Evolutionary conservation across 208 protist species (phyloP), one percentile per base, ranked within the genome.

Genomic region (Acanthamoeba divionensis): DNA sequence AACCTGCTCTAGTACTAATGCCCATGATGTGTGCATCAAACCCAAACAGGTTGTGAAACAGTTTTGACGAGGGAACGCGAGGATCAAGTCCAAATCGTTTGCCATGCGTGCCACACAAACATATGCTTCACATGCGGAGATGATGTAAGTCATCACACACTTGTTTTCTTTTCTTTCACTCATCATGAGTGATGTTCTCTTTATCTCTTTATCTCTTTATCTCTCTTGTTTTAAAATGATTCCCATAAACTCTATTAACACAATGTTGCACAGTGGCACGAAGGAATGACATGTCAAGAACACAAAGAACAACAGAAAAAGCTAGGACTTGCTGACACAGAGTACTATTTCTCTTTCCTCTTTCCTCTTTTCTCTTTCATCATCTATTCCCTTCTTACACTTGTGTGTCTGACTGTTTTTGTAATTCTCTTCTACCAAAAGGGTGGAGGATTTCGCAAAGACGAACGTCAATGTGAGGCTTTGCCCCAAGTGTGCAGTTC

Each of bases 231-330:
- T n/a, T n/a, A n/a, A n/a, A n/a, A n/a, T n/a, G n/a, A n/a, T n/a
- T n/a, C n/a, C n/a, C n/a, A n/a, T n/a, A n/a, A n/a, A n/a, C n/a
- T n/a, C n/a, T n/a, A n/a, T n/a, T n/a, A n/a, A n/a, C n/a, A n/a
- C n/a, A n/a, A n/a, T n/a, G n/a, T n/a, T n/a, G n/a, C 31, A 38
- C 65, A 82, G 71, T 82, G 71, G 71, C 71, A 82, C 47, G 71
- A 82, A 29, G 71, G 71, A 3, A 9, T 24, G 48, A 82, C 48
- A 21, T 82, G 71, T 31, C 44, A 82, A 50, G 71, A 24, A 9
- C 54, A 82, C n/a, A 21, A 33, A 12, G 45, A 82, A 5, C 2
- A 7, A 26, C 54, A 82, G 71, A 10, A 45, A 44, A 9, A 31
- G 47, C 15, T 8, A 13, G 71, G 71, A 44, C 45, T 82, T 24